Evolutionary conservation across 345 rosid genomes (phyloP), one percentile per base, ranked within the genome.

Genomic region (Nephelium lappaceum): DNA sequence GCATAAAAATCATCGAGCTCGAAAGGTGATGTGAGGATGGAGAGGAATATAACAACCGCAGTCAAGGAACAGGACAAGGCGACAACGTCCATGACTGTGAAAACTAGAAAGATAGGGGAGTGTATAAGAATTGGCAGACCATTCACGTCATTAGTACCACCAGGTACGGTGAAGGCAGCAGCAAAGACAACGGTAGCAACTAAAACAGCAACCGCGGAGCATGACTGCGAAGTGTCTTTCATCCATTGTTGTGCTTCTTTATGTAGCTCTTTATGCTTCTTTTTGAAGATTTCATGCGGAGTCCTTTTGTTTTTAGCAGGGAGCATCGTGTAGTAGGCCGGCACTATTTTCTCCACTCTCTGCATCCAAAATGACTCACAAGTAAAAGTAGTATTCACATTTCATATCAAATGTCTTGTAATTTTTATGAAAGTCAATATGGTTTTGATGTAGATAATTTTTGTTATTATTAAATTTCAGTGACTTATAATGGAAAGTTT

Each of bases 41-140:
- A 84, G 0, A 84, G 84, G 55, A 84, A 83, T 71, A 81, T 43
- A 14, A 84, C 79, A 4, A 84, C 75, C 1, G 86, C 77, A 12
- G 81, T 65, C 18, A 81, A 67, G 31, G 86, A 84, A 73, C 75
- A 58, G 0, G 84, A 74, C 0, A 84, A 49, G 15, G 81, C 69
- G 11, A 77, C 67, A 0, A 81, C 77, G 63, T 78, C 82, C 80
- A 42, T 47, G 11, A 70, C 57, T 0, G 86, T 71, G 75, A 84
- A 84, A 36, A 78, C 11, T 9, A 57, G 19, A 49, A 64, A 84
- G 38, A 55, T 60, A n/a, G 80, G 74, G 12, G 11, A 25, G 16
- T 39, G 12, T 3, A 77, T 74, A 47, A 81, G 69, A 24, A 74
- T 4, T 0, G 86, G 80, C 5, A 69, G 36, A 9, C 84, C 86